A percentile compares a stretch with the other conserved stretches of the same genome.
Conservation (phyloP, 495 filamentous ascomycete genomes). For the Hyaloscypha hepaticicola region DNA sequence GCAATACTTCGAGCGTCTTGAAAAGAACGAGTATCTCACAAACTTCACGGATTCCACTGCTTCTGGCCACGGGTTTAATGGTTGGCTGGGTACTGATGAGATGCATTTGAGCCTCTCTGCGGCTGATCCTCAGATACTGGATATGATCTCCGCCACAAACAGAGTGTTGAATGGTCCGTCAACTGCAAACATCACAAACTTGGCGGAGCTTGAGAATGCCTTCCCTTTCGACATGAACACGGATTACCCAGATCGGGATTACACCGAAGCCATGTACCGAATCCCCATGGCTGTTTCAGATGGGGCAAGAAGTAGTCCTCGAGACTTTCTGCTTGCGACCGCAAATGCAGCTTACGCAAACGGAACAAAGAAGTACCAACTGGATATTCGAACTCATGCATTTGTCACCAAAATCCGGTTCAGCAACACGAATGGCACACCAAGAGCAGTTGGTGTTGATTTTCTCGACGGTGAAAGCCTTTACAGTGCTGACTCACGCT, state of each 20-base stretch:
- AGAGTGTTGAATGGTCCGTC: too few relatives aligned
- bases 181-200: too few relatives aligned
- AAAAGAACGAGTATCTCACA: constrained; percentile 23
- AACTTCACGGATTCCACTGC: constrained; percentile 1
- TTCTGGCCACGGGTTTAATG: constrained; percentile 51
- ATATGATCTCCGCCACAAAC: too few relatives aligned
- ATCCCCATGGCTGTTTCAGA: background rate
- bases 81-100: constrained; percentile 46
- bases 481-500: constrained; percentile 49
- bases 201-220: background rate
- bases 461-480: constrained; percentile 59
- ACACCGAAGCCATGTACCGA: background rate
- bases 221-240: background rate
- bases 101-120: too few relatives aligned
- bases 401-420: constrained; percentile 61
- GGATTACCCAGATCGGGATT: too few relatives aligned
- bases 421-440: constrained; percentile 39
- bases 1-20: constrained; percentile 38
- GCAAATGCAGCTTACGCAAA: constrained; percentile 49
- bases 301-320: constrained; percentile 17
- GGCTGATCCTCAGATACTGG: too few relatives aligned
- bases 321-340: constrained; percentile 54
- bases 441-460: constrained; percentile 60
- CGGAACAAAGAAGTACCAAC: constrained; percentile 54
- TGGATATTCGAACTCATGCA: constrained; percentile 57